These are phyloP conservation scores for Neofusicoccum sp. DNA, from an alignment of 2,329 filamentous ascomycete genomes.

Conservation along the genomic window DNA sequence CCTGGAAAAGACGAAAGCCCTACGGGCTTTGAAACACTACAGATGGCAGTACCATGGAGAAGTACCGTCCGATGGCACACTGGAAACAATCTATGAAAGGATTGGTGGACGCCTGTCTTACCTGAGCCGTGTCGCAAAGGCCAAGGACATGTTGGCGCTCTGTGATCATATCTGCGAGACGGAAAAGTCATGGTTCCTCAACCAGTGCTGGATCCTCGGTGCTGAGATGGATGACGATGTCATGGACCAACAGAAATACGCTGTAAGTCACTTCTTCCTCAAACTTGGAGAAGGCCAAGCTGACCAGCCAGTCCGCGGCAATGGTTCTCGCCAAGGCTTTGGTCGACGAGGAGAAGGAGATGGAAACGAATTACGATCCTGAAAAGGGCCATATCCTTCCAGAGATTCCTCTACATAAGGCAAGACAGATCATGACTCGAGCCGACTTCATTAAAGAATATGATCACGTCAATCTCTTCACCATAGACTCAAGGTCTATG, in stretches of 20 bases:
- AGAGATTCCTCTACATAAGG: slow-evolving; percentile 53
- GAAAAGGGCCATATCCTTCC: slow-evolving; percentile 73
- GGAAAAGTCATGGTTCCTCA: slow-evolving; percentile 77
- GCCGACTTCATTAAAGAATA: slow-evolving; percentile 92
- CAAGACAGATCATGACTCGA: slow-evolving; percentile 81
- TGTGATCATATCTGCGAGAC: slow-evolving; percentile 70
- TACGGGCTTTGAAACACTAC: slow-evolving; percentile 74
- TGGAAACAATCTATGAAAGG: slow-evolving; percentile 78
- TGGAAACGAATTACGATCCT: slow-evolving; percentile 61
- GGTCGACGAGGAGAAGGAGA: slow-evolving; percentile 75
- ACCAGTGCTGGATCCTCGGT: slow-evolving; percentile 73
- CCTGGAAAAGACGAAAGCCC: slow-evolving; percentile 73
- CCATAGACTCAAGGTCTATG: slow-evolving; percentile 80
- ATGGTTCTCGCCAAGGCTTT: slow-evolving; percentile 91
- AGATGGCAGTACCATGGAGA: slow-evolving; percentile 75
- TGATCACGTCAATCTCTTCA: slow-evolving; percentile 92
- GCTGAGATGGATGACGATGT: slow-evolving; percentile 90
- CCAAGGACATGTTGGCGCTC: slow-evolving; percentile 71
- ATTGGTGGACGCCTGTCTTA: slow-evolving; percentile 88
- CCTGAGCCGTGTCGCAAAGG: slow-evolving; percentile 86
- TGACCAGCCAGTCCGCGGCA: slow-evolving; percentile 65
- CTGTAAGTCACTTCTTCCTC: slow-evolving; percentile 55
- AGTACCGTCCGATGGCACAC: slow-evolving; percentile 49
- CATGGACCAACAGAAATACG: slow-evolving; percentile 97
- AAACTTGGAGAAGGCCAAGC: background rate